Percentiles rank a stretch among this genome's conserved stretches.
These are phyloP conservation scores for Thalia dealbata DNA, from an alignment of 176 grass and related monocot genomes.

Conservation along the genomic window DNA sequence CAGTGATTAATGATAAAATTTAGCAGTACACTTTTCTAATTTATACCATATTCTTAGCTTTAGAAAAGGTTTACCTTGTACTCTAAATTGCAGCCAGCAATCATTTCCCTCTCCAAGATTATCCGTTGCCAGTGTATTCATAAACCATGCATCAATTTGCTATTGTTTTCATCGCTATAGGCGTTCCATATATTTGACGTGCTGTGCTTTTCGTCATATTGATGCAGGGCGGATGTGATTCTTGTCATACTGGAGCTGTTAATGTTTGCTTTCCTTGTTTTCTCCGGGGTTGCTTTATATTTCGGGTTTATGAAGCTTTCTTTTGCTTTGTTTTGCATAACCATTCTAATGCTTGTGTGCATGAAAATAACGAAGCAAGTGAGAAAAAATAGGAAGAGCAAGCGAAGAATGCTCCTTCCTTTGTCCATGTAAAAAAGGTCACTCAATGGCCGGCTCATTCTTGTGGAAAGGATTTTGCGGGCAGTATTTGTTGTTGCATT, in stretches of 20 bases:
- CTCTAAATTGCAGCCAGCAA: no score
- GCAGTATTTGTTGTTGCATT: not conserved
- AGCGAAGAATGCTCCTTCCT: conserved; percentile 40
- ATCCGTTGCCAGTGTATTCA: not conserved
- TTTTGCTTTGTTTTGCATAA: conserved; percentile 26
- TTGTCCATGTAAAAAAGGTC: conserved; percentile 32
- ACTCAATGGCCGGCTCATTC: not conserved
- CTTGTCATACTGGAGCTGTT: conserved; percentile 39
- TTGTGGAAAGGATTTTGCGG: not conserved
- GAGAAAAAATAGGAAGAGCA: conserved; percentile 31
- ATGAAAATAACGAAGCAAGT: conserved; percentile 36
- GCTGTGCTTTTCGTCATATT: not conserved
- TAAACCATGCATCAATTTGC: no score
- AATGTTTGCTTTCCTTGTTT: conserved; percentile 39
- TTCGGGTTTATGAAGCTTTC: conserved; percentile 30
- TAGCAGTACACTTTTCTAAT: no score
- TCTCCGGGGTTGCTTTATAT: conserved; percentile 40
- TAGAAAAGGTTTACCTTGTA: no score
- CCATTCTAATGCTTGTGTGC: conserved; percentile 27
- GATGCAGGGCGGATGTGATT: conserved; percentile 34
- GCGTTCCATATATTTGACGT: not conserved
- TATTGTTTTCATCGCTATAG: not conserved
- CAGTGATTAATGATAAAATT: no score
- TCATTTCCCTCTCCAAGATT: not conserved
- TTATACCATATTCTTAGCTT: no score